Conservation (phyloP, 345 rosid genomes). For the Raphanus raphanistrum region DNA sequence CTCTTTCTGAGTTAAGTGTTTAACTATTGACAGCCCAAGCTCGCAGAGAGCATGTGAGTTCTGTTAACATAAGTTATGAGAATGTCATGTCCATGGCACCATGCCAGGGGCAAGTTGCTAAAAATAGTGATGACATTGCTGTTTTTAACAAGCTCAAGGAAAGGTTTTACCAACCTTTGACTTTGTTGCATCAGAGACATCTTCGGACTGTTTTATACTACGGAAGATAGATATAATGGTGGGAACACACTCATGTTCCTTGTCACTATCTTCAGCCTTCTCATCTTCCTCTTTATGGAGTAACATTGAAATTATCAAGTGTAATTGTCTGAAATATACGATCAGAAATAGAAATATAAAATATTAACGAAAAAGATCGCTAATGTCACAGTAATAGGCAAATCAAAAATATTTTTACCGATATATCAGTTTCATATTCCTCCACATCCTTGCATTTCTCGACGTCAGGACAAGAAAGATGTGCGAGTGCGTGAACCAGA, state of each 20-base stretch:
- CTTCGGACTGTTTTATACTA: slow-evolving; percentile 72
- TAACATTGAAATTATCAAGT: slow-evolving; percentile 63
- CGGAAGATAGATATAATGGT: slow-evolving; percentile 54
- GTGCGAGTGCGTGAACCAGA: slow-evolving; percentile 82
- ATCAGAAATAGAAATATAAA: neutral
- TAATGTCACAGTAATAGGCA: neutral
- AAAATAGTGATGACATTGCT: slow-evolving; percentile 8
- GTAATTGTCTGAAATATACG: slow-evolving; percentile 63
- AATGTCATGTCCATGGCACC: slow-evolving; percentile 28
- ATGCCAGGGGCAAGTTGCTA: neutral
- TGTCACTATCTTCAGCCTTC: slow-evolving; percentile 60
- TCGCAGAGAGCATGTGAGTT: slow-evolving; percentile 87
- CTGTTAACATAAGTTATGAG: slow-evolving; percentile 49
- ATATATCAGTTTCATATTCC: slow-evolving; percentile 72
- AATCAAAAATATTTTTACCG: slow-evolving; percentile 48
- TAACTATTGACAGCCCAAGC: slow-evolving; percentile 72
- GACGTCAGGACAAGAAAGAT: slow-evolving; percentile 73
- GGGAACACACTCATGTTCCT: slow-evolving; percentile 61
- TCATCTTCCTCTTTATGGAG: slow-evolving; percentile 79
- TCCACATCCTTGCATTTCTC: slow-evolving; percentile 85
- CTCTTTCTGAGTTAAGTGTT: slow-evolving; percentile 56
- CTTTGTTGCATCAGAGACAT: slow-evolving; percentile 65
- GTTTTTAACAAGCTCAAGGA: slow-evolving; percentile 6
- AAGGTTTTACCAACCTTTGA: slow-evolving; percentile 61
- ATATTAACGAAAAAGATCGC: neutral